Evolutionary conservation across 176 grass and related monocot species (phyloP).

Genomic region (Stipa capillata): DNA sequence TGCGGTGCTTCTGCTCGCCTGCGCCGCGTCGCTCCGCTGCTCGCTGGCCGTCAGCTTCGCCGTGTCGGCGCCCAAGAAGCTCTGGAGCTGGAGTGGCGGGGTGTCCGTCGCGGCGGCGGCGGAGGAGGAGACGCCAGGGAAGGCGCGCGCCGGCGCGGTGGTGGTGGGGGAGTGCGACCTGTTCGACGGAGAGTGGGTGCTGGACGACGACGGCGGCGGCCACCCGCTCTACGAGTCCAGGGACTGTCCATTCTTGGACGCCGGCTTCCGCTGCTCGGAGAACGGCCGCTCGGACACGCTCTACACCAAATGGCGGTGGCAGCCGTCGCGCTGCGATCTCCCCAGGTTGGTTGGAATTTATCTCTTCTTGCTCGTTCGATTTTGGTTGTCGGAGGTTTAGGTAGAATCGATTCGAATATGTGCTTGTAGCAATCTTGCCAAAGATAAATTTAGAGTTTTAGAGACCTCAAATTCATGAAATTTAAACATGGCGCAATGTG

Average conservation of each 20-base stretch:
- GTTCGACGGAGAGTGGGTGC: conserved; percentile 81
- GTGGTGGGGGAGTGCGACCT: conserved; percentile 50
- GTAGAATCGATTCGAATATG: neutral
- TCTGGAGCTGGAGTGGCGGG: conserved; percentile 23
- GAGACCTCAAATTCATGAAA: neutral
- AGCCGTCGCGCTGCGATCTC: conserved; percentile 62
- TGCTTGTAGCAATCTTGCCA: too few species aligned
- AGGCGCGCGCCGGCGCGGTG: neutral
- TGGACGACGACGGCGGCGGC: conserved; percentile 45
- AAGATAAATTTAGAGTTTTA: neutral
- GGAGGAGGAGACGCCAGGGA: neutral
- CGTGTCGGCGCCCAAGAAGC: neutral
- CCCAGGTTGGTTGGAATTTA: conserved; percentile 27
- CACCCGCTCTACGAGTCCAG: conserved; percentile 74
- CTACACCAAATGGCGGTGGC: conserved; percentile 81
- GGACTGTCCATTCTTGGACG: conserved; percentile 64
- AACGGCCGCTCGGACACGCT: conserved; percentile 54
- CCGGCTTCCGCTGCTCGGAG: conserved; percentile 75
- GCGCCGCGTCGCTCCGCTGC: conserved; percentile 16
- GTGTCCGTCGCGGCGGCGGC: conserved; percentile 4
- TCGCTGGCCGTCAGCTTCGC: neutral
- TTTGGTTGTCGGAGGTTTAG: neutral
- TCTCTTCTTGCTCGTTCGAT: neutral
- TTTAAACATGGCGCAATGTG: neutral
- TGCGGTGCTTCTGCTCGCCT: neutral